Percentiles rank a stretch among this genome's conserved stretches.
Evolutionary conservation across 2,329 filamentous ascomycete genomes (phyloP).

Genomic region (Meredithiella fracta): DNA sequence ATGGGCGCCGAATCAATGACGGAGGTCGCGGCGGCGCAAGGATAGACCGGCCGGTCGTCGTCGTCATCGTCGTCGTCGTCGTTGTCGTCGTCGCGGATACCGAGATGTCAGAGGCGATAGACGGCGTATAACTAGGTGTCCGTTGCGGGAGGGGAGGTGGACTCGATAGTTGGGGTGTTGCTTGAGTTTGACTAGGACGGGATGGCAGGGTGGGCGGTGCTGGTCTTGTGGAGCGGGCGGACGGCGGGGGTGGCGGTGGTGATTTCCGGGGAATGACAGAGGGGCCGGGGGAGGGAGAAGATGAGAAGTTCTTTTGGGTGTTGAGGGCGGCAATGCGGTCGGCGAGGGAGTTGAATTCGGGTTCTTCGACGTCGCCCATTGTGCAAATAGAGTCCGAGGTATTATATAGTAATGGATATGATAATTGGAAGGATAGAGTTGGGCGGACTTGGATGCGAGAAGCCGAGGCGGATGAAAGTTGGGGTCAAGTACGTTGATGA

Average conservation of each 20-base stretch:
- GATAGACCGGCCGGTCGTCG: neutral
- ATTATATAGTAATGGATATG: neutral
- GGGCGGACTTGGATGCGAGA: neutral
- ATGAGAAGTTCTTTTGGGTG: constrained; percentile 38
- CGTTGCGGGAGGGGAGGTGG: constrained; percentile 21
- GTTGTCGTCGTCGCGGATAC: neutral
- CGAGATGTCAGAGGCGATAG: neutral
- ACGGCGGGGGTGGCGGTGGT: constrained; percentile 18
- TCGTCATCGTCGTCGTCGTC: too few species aligned
- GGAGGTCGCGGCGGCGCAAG: constrained; percentile 15
- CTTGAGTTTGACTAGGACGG: constrained; percentile 12
- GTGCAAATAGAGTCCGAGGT: constrained; percentile 19
- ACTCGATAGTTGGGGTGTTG: constrained; percentile 21
- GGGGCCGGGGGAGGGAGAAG: neutral
- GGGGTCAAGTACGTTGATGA: too few species aligned
- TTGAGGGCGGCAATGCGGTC: constrained; percentile 50
- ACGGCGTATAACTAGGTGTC: constrained; percentile 12
- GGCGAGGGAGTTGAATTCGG: constrained; percentile 41
- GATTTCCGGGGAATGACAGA: constrained; percentile 16
- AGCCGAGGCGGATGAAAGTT: too few species aligned
- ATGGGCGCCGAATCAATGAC: constrained; percentile 31
- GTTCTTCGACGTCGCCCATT: constrained; percentile 45
- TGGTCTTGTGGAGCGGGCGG: constrained; percentile 17
- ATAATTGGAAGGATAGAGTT: neutral
- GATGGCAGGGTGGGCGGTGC: neutral